Conservation (phyloP, 192 early-diverging fungal genomes). For the Glomus cerebriforme region DNA sequence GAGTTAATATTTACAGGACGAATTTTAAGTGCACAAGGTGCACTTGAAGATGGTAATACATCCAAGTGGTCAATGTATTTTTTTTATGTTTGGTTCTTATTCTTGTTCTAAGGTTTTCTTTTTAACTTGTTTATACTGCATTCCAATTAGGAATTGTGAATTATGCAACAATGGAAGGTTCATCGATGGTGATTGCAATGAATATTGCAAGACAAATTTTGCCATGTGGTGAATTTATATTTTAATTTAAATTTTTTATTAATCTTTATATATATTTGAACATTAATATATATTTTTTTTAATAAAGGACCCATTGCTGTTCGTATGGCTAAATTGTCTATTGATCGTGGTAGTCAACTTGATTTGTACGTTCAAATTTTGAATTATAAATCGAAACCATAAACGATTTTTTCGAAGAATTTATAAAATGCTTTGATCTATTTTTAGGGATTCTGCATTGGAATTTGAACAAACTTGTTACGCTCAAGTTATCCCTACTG, state of each 20-base stretch:
- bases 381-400: neutral
- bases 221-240: conserved; percentile 43
- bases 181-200: conserved; percentile 71
- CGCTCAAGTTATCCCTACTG: conserved; percentile 89
- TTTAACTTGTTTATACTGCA: no score
- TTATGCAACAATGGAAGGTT: conserved; percentile 62
- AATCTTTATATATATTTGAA: neutral
- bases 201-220: conserved; percentile 79
- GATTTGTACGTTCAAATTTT: conserved; percentile 63
- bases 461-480: conserved; percentile 95
- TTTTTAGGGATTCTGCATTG: conserved; percentile 72
- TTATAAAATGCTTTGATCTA: neutral
- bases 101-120: conserved; percentile 8
- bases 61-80: neutral
- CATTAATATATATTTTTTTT: neutral
- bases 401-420: no score
- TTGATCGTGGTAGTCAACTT: conserved; percentile 77
- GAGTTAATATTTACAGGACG: conserved; percentile 90
- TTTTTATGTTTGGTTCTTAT: neutral
- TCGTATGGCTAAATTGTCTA: conserved; percentile 88
- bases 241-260: neutral
- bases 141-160: conserved; percentile 73
- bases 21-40: conserved; percentile 63
- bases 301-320: conserved; percentile 82
- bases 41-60: conserved; percentile 58